A percentile compares a stretch with the other conserved stretches of the same genome.
Conservation (phyloP, 352 stramenopile species). For the Globisporangium paddicum region DNA sequence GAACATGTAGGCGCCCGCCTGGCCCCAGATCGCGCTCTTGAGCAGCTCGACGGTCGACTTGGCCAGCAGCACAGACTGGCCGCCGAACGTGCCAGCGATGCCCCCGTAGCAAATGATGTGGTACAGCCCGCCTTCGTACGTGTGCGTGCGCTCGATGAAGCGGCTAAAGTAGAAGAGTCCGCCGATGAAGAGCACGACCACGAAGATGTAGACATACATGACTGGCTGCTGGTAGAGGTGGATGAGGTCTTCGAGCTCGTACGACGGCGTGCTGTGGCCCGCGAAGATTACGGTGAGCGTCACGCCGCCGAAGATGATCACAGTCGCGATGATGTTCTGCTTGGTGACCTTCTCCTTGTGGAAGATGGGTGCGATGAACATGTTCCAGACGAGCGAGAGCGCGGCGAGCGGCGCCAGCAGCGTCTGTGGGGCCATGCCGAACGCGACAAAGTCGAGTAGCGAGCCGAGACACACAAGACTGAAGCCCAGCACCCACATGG, state of each 20-base stretch:
- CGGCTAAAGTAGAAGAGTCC: constrained; percentile 54
- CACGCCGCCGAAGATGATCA: constrained; percentile 87
- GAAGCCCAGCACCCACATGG: constrained; percentile 88
- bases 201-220: constrained; percentile 84
- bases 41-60: constrained; percentile 89
- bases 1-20: constrained; percentile 72
- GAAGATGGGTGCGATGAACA: constrained; percentile 88
- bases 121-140: constrained; percentile 59
- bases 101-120: constrained; percentile 87
- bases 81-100: constrained; percentile 86
- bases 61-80: constrained; percentile 84
- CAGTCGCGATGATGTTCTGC: constrained; percentile 76
- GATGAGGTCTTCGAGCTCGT: constrained; percentile 85
- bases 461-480: constrained; percentile 76
- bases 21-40: constrained; percentile 88
- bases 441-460: constrained; percentile 88
- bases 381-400: constrained; percentile 90
- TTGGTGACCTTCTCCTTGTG: constrained; percentile 86
- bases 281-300: constrained; percentile 89
- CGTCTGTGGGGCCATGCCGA: constrained; percentile 89
- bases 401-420: constrained; percentile 86
- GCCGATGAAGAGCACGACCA: constrained; percentile 63
- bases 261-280: constrained; percentile 78
- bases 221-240: constrained; percentile 68
- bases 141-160: constrained; percentile 74